A percentile compares a stretch with the other conserved stretches of the same genome.
Conservation (phyloP, 169 alveolate species). For the Plasmodium gallinaceum region DNA sequence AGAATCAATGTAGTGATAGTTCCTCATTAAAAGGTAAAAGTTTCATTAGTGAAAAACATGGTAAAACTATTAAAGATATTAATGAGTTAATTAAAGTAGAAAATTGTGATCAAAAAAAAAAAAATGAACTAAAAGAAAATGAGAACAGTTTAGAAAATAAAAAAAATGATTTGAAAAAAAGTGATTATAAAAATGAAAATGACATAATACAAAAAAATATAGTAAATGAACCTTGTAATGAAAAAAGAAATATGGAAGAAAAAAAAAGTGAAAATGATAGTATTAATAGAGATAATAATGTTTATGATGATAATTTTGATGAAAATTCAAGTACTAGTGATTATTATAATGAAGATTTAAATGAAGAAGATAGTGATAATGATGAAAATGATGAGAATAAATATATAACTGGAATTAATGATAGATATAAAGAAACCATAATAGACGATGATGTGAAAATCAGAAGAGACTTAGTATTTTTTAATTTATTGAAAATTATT, state of each 20-base stretch:
- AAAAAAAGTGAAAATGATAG: constrained; percentile 1
- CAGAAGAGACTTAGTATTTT: constrained; percentile 81
- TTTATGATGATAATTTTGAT: constrained; percentile 66
- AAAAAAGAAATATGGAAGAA: constrained; percentile 2
- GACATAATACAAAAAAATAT: constrained; percentile 38
- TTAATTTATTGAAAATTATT: constrained; percentile 80
- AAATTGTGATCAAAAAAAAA: constrained; percentile 21
- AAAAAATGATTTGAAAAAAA: constrained; percentile 54
- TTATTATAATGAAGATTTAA: constrained; percentile 15
- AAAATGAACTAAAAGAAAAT: constrained; percentile 13
- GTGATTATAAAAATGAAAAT: constrained; percentile 20
- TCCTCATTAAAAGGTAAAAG: constrained; percentile 48
- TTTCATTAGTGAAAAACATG: constrained; percentile 40
- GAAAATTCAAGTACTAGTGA: constrained; percentile 75
- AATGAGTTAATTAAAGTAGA: constrained; percentile 23
- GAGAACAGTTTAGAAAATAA: constrained; percentile 59
- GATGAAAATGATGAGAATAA: constrained; percentile 77
- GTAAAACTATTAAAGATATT: constrained; percentile 48
- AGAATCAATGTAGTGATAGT: constrained; percentile 55
- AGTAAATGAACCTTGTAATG: not conserved
- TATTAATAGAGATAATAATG: constrained; percentile 19
- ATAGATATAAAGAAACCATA: constrained; percentile 74
- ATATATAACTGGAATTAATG: constrained; percentile 78
- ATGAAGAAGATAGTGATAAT: constrained; percentile 26
- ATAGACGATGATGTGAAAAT: constrained; percentile 80